phyloP scores from a whole-genome alignment of 2,329 filamentous ascomycete genomes.

The Lasiodiplodia sp. region DNA sequence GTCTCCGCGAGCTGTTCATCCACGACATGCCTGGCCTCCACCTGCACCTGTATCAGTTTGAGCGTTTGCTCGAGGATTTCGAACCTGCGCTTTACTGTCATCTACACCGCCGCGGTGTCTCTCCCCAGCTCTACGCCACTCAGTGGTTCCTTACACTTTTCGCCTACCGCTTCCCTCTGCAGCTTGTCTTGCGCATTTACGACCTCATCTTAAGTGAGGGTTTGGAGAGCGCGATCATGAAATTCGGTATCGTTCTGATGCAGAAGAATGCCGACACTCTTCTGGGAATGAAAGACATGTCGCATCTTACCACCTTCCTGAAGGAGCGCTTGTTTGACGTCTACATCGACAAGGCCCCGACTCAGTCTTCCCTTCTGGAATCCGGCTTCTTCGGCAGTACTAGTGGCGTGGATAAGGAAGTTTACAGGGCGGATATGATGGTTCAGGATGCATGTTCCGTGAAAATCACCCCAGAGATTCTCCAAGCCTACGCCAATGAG shows the following conservation, averaged over 20 bases:
- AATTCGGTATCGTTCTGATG: slow-evolving; percentile 95
- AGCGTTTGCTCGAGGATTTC: slow-evolving; percentile 89
- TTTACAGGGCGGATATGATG: slow-evolving; percentile 92
- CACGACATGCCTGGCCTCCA: slow-evolving; percentile 97
- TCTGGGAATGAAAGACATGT: slow-evolving; percentile 89
- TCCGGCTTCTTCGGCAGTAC: slow-evolving; percentile 97
- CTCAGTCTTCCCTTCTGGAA: slow-evolving; percentile 90
- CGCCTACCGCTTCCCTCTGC: slow-evolving; percentile 94
- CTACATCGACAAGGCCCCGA: slow-evolving; percentile 94
- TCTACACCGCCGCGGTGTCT: slow-evolving; percentile 84
- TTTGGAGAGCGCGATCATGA: slow-evolving; percentile 83
- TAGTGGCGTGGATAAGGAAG: slow-evolving; percentile 88
- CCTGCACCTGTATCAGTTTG: slow-evolving; percentile 92
- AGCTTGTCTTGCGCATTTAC: slow-evolving; percentile 95
- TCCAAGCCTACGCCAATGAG: slow-evolving; percentile 81
- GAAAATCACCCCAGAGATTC: slow-evolving; percentile 80
- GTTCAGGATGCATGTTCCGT: slow-evolving; percentile 92
- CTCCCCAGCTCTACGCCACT: slow-evolving; percentile 92
- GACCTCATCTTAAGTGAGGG: slow-evolving; percentile 95
- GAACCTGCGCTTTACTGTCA: slow-evolving; percentile 96
- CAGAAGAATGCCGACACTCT: slow-evolving; percentile 85
- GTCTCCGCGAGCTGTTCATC: slow-evolving; percentile 89
- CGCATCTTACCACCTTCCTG: slow-evolving; percentile 83
- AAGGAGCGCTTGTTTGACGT: slow-evolving; percentile 96
- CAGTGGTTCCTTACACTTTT: slow-evolving; percentile 99